Base-by-base conservation (phyloP, 73 alveolate species). In the Blepharisma japonicum region DNA sequence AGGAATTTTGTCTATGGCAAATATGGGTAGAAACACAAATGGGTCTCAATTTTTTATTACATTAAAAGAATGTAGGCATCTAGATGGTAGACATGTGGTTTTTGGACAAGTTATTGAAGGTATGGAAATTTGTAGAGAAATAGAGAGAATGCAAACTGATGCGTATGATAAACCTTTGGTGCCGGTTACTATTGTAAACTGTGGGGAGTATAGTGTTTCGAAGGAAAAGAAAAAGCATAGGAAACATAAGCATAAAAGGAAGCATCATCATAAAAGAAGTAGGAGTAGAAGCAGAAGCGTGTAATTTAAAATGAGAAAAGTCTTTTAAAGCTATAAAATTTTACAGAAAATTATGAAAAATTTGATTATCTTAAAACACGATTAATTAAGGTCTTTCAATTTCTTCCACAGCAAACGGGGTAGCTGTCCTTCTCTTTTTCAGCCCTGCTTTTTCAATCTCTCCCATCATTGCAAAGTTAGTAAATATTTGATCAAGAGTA, bases 41-140 rank as follows among this genome's bases (percentile, higher is more conserved):
- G 95, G 96, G 71, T 91, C 98, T 18, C 86, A 89, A 71, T 86
- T 89, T 79, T 89, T 89, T 77, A 82, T 89, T 45, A 85, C 88
- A 46, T 81, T 89, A 45, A 83, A 82, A 50, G 86, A 83, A 77
- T 82, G 81, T 25, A 42, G 54, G 42, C 86, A 76, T 39, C 20
- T 82, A 42, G 94, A 94, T 79, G 96, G 98, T 21, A 96, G 92
- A 87, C 98, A 96, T 86, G 96, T 89, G 55, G 99, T 94, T 54
- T 96, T 96, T 78, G 99, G 99, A 45, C 92, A 94, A 80, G 95
- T 94, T 56, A 77, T 96, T 55, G 96, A 92, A 83, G 99, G 98
- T 0, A 54, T 81, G 77, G 98, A 94, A 45, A 83, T 92, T 7
- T 87, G 92, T 7, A 85, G 81, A 77, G 81, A 71, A 74, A 82